A percentile compares a stretch with the other conserved stretches of the same genome.
Evolutionary conservation across 345 rosid genomes (phyloP).

Genomic region (Eucalyptus leucophloia): DNA sequence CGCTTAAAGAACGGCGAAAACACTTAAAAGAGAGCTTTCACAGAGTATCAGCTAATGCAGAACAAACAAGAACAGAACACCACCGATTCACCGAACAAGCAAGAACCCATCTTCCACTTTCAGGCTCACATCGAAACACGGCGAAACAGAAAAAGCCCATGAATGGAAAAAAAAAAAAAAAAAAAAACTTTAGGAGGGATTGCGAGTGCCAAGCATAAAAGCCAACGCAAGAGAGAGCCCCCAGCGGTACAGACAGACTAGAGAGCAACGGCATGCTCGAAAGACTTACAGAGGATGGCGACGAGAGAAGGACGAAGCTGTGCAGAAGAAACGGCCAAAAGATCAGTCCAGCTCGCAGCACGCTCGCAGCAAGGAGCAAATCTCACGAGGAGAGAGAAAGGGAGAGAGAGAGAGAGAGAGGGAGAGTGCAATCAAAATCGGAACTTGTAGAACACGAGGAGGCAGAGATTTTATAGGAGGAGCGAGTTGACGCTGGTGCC

Average conservation of each 20-base stretch:
- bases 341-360: neutral
- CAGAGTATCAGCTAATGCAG: neutral
- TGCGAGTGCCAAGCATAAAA: neutral
- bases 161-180: neutral
- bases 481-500: neutral
- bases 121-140: neutral
- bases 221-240: neutral
- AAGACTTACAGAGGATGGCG: neutral
- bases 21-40: neutral
- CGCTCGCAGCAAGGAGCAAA: neutral
- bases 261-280: neutral
- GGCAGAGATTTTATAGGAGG: neutral
- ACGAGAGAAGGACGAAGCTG: neutral
- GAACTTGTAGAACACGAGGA: neutral
- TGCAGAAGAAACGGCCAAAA: neutral
- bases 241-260: neutral
- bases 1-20: neutral
- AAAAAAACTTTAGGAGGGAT: neutral
- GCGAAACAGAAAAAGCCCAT: neutral
- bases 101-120: neutral
- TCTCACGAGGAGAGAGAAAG: neutral
- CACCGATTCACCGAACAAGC: neutral
- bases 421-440: neutral
- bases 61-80: neutral
- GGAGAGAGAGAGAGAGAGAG: neutral